Base-by-base conservation (phyloP, 768 basidiomycete species). In the Boletus subparvulus region DNA sequence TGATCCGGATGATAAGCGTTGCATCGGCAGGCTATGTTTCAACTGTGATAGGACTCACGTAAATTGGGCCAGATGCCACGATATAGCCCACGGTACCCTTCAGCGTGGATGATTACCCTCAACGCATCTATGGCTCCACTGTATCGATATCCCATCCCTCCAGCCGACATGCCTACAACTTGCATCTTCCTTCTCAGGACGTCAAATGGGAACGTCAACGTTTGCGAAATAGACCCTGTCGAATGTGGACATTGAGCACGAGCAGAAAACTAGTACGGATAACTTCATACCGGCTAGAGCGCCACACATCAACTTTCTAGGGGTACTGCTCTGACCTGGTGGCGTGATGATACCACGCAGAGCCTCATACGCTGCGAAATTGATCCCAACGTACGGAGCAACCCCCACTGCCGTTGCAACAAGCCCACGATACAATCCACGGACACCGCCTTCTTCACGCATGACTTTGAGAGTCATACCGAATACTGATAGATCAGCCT, bases 171-270 rank as follows among this genome's bases (percentile, higher is more conserved):
- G 13, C 92, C 92, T 6, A 85, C 81, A 56, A 96, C 91, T 71
- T 98, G 96, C 88, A 98, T 94, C 79, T 98, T 96, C 58, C 96
- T 82, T 46, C 96, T 81, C 56, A 98, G 73, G 6, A 98, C 92
- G 70, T 99, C 96, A 65, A 97, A 92, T 10, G 96, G 96, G 70
- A 96, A 98, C 6, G 95, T 98, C 64, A 98, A 73, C 48, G 94
- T 92, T 72, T 98, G 93, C 13, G 94, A 94, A 61, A 96, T 88
- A 26, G 88, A 85, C n/a, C 92, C 92, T 83, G 73, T 30, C 26
- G 52, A 24, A 26, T 26, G 51, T 49, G 26, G 11, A 42, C 57
- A 6, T 48, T 62, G n/a, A 60, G 52, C 26, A 52, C 37, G 11
- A 41, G 21, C 47, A 21, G n/a, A 32, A 50, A 61, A 26, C 33